phyloP scores from a whole-genome alignment of 2,329 filamentous ascomycete species.

The Stachybotrys elegans region DNA sequence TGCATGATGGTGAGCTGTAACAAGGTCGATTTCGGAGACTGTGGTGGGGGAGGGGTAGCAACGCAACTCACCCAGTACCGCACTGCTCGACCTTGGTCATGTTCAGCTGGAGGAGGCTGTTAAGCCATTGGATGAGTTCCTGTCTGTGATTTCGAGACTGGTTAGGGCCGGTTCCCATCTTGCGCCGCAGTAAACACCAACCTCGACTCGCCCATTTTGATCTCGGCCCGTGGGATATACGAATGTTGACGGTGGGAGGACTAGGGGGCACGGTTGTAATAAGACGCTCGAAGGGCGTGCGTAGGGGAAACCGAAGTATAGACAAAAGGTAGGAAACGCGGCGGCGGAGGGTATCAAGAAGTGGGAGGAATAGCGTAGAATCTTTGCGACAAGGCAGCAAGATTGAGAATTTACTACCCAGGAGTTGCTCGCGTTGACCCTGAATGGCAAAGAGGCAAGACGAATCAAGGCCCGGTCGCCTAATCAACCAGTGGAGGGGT shows the following conservation, averaged over 20 bases:
- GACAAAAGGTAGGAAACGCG: not conserved
- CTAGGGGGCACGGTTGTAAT: not conserved
- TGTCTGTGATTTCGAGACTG: slow-evolving; percentile 59
- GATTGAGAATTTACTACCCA: slow-evolving; percentile 21
- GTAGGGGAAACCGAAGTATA: too few relatives aligned
- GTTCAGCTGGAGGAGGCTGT: slow-evolving; percentile 96
- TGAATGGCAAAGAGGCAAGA: slow-evolving; percentile 14
- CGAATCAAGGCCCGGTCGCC: slow-evolving; percentile 13
- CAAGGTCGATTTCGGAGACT: too few relatives aligned
- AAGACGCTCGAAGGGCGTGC: not conserved
- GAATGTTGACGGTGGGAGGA: too few relatives aligned
- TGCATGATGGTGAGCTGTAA: slow-evolving; percentile 4
- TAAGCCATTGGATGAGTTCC: slow-evolving; percentile 93
- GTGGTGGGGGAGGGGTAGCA: slow-evolving; percentile 17
- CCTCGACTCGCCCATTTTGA: slow-evolving; percentile 45
- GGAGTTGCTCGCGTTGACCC: slow-evolving; percentile 19
- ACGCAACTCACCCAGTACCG: slow-evolving; percentile 74
- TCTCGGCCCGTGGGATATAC: slow-evolving; percentile 7
- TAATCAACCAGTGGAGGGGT: slow-evolving; percentile 24
- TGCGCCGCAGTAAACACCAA: slow-evolving; percentile 19
- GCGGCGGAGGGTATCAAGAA: slow-evolving; percentile 5
- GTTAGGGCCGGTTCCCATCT: slow-evolving; percentile 12
- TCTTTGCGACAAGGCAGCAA: slow-evolving; percentile 16
- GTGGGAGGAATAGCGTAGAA: slow-evolving; percentile 2
- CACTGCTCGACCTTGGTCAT: slow-evolving; percentile 99